These are phyloP conservation scores for Glycine tomentella DNA, from an alignment of 306 rosid genomes.

Conservation along the genomic window DNA sequence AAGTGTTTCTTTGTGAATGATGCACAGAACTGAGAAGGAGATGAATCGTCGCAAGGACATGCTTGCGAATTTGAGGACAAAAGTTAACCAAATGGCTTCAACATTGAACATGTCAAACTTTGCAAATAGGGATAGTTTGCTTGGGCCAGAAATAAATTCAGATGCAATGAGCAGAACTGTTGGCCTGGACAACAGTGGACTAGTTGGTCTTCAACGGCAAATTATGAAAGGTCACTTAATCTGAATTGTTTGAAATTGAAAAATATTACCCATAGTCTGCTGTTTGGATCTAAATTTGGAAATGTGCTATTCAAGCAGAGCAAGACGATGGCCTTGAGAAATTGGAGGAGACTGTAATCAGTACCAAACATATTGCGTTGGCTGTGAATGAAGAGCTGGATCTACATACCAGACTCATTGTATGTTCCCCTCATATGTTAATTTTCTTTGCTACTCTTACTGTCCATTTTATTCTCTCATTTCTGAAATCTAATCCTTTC, in stretches of 20 bases:
- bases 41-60: slow-evolving; percentile 96
- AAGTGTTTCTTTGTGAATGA: slow-evolving; percentile 45
- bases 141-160: slow-evolving; percentile 89
- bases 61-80: slow-evolving; percentile 76
- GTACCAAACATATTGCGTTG: slow-evolving; percentile 98
- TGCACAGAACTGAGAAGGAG: slow-evolving; percentile 86
- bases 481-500: background rate
- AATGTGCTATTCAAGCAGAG: slow-evolving; percentile 63
- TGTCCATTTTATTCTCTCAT: slow-evolving; percentile 28
- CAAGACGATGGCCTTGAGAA: slow-evolving; percentile 98
- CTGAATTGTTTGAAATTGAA: slow-evolving; percentile 41
- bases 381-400: slow-evolving; percentile 96
- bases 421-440: slow-evolving; percentile 50
- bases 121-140: slow-evolving; percentile 91
- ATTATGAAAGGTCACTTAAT: slow-evolving; percentile 77
- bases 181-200: slow-evolving; percentile 86
- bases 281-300: slow-evolving; percentile 46
- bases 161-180: slow-evolving; percentile 81
- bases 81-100: slow-evolving; percentile 92
- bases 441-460: slow-evolving; percentile 14
- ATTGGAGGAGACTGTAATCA: slow-evolving; percentile 86
- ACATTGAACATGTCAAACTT: slow-evolving; percentile 81
- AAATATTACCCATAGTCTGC: slow-evolving; percentile 21
- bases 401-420: slow-evolving; percentile 94
- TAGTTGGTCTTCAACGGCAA: slow-evolving; percentile 91